Conservation (phyloP, 163 green algal genomes). For the Smithsoniella earleae region DNA sequence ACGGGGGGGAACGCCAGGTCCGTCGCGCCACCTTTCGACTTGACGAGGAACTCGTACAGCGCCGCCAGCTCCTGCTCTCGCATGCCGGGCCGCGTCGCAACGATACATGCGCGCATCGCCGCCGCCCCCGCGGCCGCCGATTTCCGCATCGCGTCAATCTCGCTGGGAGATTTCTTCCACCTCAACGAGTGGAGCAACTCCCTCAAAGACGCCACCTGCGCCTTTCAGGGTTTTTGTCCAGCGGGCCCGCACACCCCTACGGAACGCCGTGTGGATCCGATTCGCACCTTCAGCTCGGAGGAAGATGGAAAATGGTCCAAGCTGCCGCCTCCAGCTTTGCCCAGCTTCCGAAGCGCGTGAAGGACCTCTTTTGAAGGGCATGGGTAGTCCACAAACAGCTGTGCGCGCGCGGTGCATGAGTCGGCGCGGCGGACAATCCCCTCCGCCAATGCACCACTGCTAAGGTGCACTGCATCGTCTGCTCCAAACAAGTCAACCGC, state of each 20-base stretch:
- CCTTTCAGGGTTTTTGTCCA: background rate
- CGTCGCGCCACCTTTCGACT: slow-evolving; percentile 44
- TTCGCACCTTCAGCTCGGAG: no score
- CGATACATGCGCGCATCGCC: slow-evolving; percentile 54
- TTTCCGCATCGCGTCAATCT: slow-evolving; percentile 53
- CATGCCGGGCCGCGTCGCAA: slow-evolving; percentile 37
- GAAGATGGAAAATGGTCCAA: no score
- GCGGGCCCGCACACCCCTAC: background rate
- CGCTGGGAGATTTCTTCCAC: slow-evolving; percentile 54
- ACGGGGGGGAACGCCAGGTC: slow-evolving; percentile 69
- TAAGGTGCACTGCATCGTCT: slow-evolving; percentile 45
- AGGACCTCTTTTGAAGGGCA: no score
- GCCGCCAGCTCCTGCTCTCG: slow-evolving; percentile 44
- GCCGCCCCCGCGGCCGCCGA: slow-evolving; percentile 47
- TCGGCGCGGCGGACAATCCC: background rate
- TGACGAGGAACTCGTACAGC: slow-evolving; percentile 41
- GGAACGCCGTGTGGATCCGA: background rate
- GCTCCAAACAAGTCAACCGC: slow-evolving; percentile 57
- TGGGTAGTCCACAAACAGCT: no score
- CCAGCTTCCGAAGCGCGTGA: no score
- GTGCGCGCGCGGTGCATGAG: slow-evolving; percentile 28
- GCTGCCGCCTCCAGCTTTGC: no score
- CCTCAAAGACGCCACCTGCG: background rate
- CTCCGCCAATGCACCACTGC: no score
- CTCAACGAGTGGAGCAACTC: slow-evolving; percentile 34